These are phyloP conservation scores for Paramecium sexaurelia DNA, from an alignment of 73 alveolate genomes.

Conservation along the genomic window DNA sequence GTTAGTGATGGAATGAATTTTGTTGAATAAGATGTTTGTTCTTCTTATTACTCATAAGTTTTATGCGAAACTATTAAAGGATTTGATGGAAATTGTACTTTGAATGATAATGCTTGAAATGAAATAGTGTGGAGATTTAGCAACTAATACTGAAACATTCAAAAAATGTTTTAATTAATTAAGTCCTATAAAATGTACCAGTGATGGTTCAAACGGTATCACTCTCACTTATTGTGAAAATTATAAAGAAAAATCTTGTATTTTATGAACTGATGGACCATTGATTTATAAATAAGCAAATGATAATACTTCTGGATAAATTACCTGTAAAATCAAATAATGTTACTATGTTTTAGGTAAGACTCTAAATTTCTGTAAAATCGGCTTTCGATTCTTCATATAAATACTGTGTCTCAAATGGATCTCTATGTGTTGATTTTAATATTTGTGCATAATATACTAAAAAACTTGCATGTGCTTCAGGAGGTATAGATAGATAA, in stretches of 20 bases:
- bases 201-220: constrained; percentile 8
- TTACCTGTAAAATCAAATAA: neutral
- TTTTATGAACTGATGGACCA: neutral
- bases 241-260: neutral
- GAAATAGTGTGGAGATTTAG: neutral
- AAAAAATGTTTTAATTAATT: neutral
- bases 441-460: neutral
- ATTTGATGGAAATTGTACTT: neutral
- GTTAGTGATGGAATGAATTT: neutral
- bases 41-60: neutral
- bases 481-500: constrained; percentile 25
- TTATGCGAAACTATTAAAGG: neutral
- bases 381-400: neutral
- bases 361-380: neutral
- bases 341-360: neutral
- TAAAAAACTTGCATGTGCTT: neutral
- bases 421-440: neutral
- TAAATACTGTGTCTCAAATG: neutral
- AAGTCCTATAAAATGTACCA: neutral
- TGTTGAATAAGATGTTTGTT: neutral
- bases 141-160: neutral
- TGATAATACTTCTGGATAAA: neutral
- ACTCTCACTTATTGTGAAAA: neutral
- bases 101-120: neutral
- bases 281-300: neutral